Base-by-base conservation (phyloP, 148 eudicot genomes). In the Camellia sinensis region DNA sequence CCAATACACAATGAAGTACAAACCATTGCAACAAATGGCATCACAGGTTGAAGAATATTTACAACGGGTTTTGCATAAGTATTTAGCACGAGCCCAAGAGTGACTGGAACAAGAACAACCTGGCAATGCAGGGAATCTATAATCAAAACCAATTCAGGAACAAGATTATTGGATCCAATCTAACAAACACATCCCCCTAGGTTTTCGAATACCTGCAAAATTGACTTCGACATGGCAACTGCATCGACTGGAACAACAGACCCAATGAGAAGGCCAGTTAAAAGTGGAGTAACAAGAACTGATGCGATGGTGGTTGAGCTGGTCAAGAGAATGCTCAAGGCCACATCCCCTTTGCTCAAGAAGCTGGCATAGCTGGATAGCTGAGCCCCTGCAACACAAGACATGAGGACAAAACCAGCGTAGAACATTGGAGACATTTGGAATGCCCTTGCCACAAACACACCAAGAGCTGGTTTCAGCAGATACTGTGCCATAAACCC, bases 1-100 rank as follows among this genome's bases (percentile, higher is more conserved):
- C 99, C 99, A 69, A 96, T 96, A 75, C 99, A 96, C 89, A 93
- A 41, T 14, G 99, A 96, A 46, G 99, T 96, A 80, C 99, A 96
- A 60, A 92, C 62, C 98, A 94, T 94, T 15, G 97, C 99, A 46
- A 92, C 94, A 78, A 93, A 75, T 50, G 99, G 99, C 99, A 96
- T 96, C 88, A 91, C 85, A 19, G 95, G 98, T 85, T 91, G 91
- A 81, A 96, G 71, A 81, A 92, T 60, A 76, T 93, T 91, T 60
- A 96, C 99, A 64, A 90, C 84, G 29, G 98, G 84, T 84, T 93
- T 96, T 50, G 98, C 97, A 66, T 94, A 96, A 37, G 98, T 93
- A 80, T 96, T 96, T 46, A 96, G 87, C 78, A 85, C 80, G 65
- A 96, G 84, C 75, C 99, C 99, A 54, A 96, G 88, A 68, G 92